Conservation (phyloP, 2,329 filamentous ascomycete species). For the Ophiocordyceps camponoti-rufipedis region DNA sequence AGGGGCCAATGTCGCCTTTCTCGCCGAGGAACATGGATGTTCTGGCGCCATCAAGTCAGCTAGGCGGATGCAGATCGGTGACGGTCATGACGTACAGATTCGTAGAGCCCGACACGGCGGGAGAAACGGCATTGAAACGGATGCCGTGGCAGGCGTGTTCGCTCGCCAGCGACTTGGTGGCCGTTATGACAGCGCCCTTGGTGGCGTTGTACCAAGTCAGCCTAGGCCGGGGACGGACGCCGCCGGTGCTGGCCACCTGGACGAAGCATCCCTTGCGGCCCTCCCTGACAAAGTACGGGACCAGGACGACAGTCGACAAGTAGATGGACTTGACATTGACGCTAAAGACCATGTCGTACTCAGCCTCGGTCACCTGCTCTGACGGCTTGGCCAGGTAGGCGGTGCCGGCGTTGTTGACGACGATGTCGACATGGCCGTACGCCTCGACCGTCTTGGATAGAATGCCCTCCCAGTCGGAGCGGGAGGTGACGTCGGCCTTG, state of each 20-base stretch:
- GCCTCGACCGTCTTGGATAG: constrained; percentile 24
- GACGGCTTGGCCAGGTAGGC: constrained; percentile 45
- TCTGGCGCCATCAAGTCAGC: constrained; percentile 6
- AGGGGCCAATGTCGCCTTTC: constrained; percentile 37
- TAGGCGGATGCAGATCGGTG: not conserved
- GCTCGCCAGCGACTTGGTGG: constrained; percentile 41
- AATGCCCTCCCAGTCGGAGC: constrained; percentile 32
- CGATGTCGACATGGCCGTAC: constrained; percentile 34
- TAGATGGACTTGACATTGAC: constrained; percentile 55
- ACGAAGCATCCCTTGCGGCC: constrained; percentile 42
- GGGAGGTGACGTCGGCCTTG: constrained; percentile 29
- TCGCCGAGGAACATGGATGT: constrained; percentile 38
- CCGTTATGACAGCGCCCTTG: constrained; percentile 47
- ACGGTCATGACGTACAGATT: constrained; percentile 25
- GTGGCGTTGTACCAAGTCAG: constrained; percentile 54
- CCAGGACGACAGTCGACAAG: constrained; percentile 36
- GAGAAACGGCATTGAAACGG: constrained; percentile 51
- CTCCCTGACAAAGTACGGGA: constrained; percentile 40
- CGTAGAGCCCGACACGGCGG: constrained; percentile 46
- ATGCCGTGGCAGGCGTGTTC: constrained; percentile 58
- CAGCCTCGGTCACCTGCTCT: constrained; percentile 41
- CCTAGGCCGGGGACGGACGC: constrained; percentile 36
- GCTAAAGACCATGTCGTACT: constrained; percentile 48
- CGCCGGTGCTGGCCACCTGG: constrained; percentile 48
- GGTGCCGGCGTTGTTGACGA: constrained; percentile 41